phyloP scores from a whole-genome alignment of 768 basidiomycete species.

The Leccinum fibrillosum region DNA sequence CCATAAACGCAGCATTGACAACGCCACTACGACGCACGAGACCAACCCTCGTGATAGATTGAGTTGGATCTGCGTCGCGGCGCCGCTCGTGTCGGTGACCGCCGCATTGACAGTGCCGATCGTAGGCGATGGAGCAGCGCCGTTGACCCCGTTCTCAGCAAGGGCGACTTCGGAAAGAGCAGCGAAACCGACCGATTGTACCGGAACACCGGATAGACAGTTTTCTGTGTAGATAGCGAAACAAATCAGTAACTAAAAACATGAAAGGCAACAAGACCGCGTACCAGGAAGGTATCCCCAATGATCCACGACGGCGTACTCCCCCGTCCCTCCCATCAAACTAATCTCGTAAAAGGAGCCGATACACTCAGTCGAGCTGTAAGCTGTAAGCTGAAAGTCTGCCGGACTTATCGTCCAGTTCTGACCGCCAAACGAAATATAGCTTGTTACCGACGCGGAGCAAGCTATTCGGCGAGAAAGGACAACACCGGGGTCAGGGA shows the following conservation, averaged over 20 bases:
- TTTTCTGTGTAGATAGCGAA: constrained; percentile 35
- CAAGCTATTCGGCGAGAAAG: constrained; percentile 28
- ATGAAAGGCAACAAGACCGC: not conserved
- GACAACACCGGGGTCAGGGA: not conserved
- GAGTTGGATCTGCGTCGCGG: not conserved
- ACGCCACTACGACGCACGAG: not conserved
- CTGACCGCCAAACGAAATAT: constrained; percentile 43
- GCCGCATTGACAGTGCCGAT: constrained; percentile 34
- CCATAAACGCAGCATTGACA: not conserved
- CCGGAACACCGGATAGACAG: constrained; percentile 55
- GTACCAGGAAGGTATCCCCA: constrained; percentile 42
- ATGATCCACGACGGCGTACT: constrained; percentile 44
- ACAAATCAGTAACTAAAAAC: not conserved
- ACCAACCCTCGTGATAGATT: not conserved
- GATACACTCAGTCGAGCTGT: constrained; percentile 40
- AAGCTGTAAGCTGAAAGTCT: constrained; percentile 45
- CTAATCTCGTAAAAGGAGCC: constrained; percentile 47
- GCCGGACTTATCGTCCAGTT: constrained; percentile 45
- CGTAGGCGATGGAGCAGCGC: constrained; percentile 43
- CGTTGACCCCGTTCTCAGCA: constrained; percentile 29
- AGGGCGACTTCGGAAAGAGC: constrained; percentile 33
- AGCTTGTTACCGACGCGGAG: constrained; percentile 34
- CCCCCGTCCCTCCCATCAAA: constrained; percentile 16
- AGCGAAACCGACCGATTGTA: constrained; percentile 51
- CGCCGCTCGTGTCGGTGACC: constrained; percentile 32